These are phyloP conservation scores for Populus hybrid DNA, from an alignment of 441 rosid genomes.

Conservation along the genomic window DNA sequence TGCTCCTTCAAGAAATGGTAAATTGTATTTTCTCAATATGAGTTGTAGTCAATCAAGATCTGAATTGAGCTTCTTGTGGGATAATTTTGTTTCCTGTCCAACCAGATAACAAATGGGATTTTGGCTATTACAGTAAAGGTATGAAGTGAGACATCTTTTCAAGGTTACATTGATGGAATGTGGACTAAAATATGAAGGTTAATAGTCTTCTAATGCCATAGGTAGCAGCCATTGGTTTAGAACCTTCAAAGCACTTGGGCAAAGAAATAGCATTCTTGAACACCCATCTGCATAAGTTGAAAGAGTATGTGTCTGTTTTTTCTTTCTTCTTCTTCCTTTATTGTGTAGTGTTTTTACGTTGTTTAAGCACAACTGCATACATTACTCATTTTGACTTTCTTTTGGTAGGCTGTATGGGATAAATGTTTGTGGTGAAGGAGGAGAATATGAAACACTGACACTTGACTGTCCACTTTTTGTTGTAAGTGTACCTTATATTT, in stretches of 20 bases:
- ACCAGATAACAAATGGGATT: slow-evolving; percentile 67
- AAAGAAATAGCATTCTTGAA: slow-evolving; percentile 71
- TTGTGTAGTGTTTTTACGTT: background rate
- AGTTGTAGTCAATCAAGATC: slow-evolving; percentile 10
- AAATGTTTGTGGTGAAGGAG: slow-evolving; percentile 98
- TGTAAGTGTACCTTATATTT: slow-evolving; percentile 38
- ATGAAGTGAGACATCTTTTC: slow-evolving; percentile 16
- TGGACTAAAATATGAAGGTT: slow-evolving; percentile 1
- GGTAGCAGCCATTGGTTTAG: slow-evolving; percentile 96
- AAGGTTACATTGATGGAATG: slow-evolving; percentile 1
- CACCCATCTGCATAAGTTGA: slow-evolving; percentile 68
- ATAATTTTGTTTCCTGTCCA: slow-evolving; percentile 11
- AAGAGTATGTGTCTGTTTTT: slow-evolving; percentile 56
- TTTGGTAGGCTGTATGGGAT: slow-evolving; percentile 71
- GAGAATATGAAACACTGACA: slow-evolving; percentile 92
- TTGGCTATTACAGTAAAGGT: slow-evolving; percentile 84
- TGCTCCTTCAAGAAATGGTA: slow-evolving; percentile 97
- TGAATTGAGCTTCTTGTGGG: slow-evolving; percentile 12
- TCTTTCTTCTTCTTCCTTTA: background rate
- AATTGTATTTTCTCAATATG: slow-evolving; percentile 20
- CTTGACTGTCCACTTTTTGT: slow-evolving; percentile 94
- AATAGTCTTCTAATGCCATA: slow-evolving; percentile 28
- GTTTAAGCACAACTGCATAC: slow-evolving; percentile 1
- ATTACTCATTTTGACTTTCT: background rate
- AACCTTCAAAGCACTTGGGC: slow-evolving; percentile 84